Conservation (phyloP, 305 asterid genomes). For the Withania somnifera region DNA sequence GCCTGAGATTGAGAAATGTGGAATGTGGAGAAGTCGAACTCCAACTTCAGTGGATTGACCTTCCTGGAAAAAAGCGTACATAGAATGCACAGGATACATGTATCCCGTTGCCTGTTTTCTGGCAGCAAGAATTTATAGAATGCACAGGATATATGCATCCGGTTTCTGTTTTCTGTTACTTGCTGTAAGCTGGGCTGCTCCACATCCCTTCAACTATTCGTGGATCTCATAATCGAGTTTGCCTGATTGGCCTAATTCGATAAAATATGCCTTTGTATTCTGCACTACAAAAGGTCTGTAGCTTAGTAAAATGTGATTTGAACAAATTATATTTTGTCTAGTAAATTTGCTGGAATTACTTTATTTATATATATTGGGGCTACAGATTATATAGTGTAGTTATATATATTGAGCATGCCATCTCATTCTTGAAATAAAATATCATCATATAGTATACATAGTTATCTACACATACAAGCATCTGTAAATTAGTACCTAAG, state of each 20-base stretch:
- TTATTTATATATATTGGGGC: background rate
- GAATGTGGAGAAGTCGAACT: slow-evolving; percentile 21
- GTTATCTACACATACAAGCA: background rate
- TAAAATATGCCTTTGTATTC: background rate
- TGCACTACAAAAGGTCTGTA: background rate
- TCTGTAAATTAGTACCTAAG: background rate
- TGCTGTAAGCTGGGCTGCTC: background rate
- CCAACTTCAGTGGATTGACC: slow-evolving; percentile 17
- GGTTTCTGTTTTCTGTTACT: background rate
- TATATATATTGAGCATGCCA: background rate
- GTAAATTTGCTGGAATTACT: background rate
- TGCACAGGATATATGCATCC: background rate
- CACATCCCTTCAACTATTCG: background rate
- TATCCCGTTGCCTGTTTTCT: background rate
- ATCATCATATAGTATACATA: background rate
- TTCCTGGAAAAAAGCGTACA: slow-evolving; percentile 7
- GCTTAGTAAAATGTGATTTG: background rate
- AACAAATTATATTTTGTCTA: background rate
- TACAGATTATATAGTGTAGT: background rate
- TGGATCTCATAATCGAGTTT: background rate
- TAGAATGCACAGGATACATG: background rate
- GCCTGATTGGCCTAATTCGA: background rate
- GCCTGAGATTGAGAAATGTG: slow-evolving; percentile 15
- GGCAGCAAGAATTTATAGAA: too few species aligned
- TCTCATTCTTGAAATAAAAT: background rate